Percentiles rank a stretch among this genome's conserved stretches.
These are phyloP conservation scores for Abelmoschus esculentus DNA, from an alignment of 345 rosid species.

Conservation along the genomic window DNA sequence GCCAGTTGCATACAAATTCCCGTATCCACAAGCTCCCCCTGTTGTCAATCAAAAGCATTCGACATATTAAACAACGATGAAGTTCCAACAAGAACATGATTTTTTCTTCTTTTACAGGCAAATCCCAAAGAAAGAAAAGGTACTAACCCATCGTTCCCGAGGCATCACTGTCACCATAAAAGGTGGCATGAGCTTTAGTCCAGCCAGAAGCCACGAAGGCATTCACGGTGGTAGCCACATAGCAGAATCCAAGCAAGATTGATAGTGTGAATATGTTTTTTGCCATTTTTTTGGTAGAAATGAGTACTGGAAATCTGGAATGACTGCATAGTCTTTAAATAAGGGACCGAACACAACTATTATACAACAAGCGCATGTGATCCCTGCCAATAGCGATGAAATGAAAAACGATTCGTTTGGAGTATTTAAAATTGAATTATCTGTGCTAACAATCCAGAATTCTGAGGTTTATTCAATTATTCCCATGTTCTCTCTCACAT, in stretches of 20 bases:
- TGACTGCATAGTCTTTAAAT: constrained; percentile 21
- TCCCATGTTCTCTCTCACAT: constrained; percentile 58
- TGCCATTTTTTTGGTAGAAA: constrained; percentile 28
- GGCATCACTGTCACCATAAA: constrained; percentile 79
- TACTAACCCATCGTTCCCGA: constrained; percentile 73
- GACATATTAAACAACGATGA: not conserved
- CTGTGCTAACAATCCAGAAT: constrained; percentile 21
- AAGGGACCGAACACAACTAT: constrained; percentile 1
- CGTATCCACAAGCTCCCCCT: constrained; percentile 89
- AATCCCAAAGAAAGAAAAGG: not conserved
- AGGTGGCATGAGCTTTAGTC: constrained; percentile 66
- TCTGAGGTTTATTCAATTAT: constrained; percentile 32
- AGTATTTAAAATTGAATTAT: constrained; percentile 12
- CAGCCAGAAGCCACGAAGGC: constrained; percentile 38
- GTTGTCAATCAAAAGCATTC: constrained; percentile 1
- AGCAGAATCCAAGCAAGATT: constrained; percentile 30
- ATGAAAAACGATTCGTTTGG: not conserved
- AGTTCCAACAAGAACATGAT: constrained; percentile 11
- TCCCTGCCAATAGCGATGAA: constrained; percentile 13
- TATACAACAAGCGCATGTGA: constrained; percentile 32
- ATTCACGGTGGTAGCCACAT: constrained; percentile 14
- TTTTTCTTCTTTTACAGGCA: not conserved
- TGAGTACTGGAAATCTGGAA: not conserved
- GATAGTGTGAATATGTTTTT: constrained; percentile 18
- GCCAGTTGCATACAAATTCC: constrained; percentile 51